Base-by-base conservation (phyloP, 441 rosid species). In the Erysimum cheiri region DNA sequence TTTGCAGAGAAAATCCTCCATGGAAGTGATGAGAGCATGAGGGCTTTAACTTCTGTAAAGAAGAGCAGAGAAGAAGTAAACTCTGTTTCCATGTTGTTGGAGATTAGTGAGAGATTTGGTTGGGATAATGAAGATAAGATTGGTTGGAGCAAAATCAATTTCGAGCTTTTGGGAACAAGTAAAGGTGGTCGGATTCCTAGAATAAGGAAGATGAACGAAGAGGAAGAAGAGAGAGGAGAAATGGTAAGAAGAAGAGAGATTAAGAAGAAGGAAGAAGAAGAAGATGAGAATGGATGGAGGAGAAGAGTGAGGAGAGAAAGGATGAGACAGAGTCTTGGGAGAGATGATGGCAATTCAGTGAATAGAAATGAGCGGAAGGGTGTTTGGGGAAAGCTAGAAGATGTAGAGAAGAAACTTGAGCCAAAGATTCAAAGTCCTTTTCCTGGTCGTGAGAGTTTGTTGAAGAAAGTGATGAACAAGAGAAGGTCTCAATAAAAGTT, bases 161-260 rank as follows among this genome's bases (percentile, higher is more conserved):
- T 84, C 47, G 86, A 83, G 83, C 86, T 90, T 1, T 50, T 92
- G 22, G 98, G 98, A 15, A 90, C 97, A 0, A 88, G 91, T 11
- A 78, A 69, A 60, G 87, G 96, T 12, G 93, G 90, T 6, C 80
- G 88, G 58, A 87, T 93, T 40, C 98, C 97, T 14, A 88, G 98
- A 70, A 40, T 55, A 22, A 44, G 8, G 58, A 59, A 59, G 8
- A 55, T n/a, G 7, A 62, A 15, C 2, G 64, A 32, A n/a, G 70
- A 67, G 50, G 69, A 62, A 31, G 75, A 70, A 32, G 26, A 40
- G 70, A 60, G 36, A 28, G 41, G 19, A 49, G 50, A 60, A 26
- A 64, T 60, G 60, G 75, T 31, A 1, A 44, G 63, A 52, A 47
- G 60, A 15, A 76, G 36, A 74, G 73, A 54, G 52, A 41, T 62